A percentile compares a stretch with the other conserved stretches of the same genome.
These are phyloP conservation scores for Myrica gale DNA, from an alignment of 306 rosid genomes.

Conservation along the genomic window DNA sequence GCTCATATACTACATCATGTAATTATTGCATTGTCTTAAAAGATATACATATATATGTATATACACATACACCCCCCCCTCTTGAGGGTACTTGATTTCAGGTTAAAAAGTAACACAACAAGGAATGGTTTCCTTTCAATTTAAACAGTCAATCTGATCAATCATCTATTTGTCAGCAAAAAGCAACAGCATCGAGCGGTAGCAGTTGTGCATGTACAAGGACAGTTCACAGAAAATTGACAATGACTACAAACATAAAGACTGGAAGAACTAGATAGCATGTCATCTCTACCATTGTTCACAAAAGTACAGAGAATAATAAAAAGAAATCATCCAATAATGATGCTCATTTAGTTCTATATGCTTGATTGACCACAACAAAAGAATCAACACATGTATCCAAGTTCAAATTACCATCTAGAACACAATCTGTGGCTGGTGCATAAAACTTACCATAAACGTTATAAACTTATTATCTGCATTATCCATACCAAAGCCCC, in stretches of 20 bases:
- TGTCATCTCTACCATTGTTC: background rate
- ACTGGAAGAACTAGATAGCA: background rate
- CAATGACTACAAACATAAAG: background rate
- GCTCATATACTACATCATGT: background rate
- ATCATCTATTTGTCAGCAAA: background rate
- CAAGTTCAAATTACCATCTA: conserved; percentile 13
- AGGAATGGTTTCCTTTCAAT: background rate
- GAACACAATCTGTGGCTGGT: conserved; percentile 18
- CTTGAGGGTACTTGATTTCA: background rate
- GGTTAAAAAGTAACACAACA: background rate
- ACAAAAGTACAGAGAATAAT: background rate
- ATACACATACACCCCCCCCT: background rate
- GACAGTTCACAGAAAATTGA: background rate
- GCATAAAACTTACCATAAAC: conserved; percentile 57
- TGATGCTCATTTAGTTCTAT: background rate
- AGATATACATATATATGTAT: no score
- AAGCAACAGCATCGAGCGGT: background rate
- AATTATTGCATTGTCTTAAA: background rate
- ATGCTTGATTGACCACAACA: background rate
- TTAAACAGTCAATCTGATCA: background rate
- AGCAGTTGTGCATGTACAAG: background rate
- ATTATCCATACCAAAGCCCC: conserved; percentile 68
- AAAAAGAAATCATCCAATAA: background rate
- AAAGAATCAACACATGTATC: conserved; percentile 5
- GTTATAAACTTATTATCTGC: conserved; percentile 72